Evolutionary conservation across 2,329 filamentous ascomycete species (phyloP).

Genomic region (Exserohilum turcica): DNA sequence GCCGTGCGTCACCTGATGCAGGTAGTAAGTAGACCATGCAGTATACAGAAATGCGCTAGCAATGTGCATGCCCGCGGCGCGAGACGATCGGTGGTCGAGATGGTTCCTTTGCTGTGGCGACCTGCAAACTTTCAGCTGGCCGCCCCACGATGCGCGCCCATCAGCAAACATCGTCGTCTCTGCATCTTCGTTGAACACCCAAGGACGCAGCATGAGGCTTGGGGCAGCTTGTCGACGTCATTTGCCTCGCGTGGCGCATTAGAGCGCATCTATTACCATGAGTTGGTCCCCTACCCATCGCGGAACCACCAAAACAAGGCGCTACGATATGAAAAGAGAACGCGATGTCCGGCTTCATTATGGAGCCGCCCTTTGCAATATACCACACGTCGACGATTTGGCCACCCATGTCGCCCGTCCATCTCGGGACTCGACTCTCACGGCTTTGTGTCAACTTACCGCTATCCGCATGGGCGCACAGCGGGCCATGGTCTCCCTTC

Average conservation of each 20-base stretch:
- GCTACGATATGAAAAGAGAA: constrained; percentile 29
- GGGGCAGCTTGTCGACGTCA: background rate
- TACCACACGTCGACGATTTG: constrained; percentile 23
- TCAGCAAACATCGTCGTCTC: background rate
- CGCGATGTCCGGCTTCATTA: constrained; percentile 36
- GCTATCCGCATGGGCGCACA: constrained; percentile 40
- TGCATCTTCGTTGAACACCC: background rate
- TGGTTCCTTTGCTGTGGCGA: constrained; percentile 9
- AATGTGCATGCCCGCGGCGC: background rate
- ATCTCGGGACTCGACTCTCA: constrained; percentile 39
- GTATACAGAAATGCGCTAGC: constrained; percentile 3
- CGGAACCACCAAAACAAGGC: constrained; percentile 5
- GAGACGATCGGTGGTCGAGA: constrained; percentile 5
- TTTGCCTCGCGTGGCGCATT: background rate
- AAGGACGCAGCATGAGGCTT: background rate
- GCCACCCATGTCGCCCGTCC: constrained; percentile 23
- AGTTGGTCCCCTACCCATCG: constrained; percentile 1
- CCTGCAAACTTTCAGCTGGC: constrained; percentile 12
- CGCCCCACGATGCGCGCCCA: constrained; percentile 2
- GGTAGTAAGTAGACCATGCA: background rate
- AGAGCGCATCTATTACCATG: constrained; percentile 2
- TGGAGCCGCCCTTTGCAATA: constrained; percentile 31
- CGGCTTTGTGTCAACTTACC: constrained; percentile 45
- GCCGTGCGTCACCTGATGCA: background rate
- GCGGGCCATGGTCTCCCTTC: constrained; percentile 45